Evolutionary conservation across 495 filamentous ascomycete genomes (phyloP).

Genomic region (Parathielavia appendiculata): DNA sequence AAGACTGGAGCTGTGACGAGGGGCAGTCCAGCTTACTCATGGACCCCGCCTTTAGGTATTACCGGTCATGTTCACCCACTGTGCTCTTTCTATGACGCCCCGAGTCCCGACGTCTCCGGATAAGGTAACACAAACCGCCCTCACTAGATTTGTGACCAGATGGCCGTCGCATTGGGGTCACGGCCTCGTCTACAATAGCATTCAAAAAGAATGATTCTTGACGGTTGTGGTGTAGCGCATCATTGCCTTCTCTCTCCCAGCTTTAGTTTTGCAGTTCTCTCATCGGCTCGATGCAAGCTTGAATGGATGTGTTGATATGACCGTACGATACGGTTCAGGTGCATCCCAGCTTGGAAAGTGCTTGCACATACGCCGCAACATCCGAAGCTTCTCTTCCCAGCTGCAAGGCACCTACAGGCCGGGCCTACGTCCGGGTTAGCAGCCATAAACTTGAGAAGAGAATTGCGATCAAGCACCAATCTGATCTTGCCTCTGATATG

Average conservation of each 20-base stretch:
- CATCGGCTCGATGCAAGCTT: too few relatives aligned
- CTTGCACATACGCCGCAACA: not conserved
- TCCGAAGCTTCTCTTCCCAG: not conserved
- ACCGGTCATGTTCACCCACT: constrained; percentile 13
- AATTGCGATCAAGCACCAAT: not conserved
- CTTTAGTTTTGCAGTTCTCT: too few relatives aligned
- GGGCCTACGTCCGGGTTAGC: too few relatives aligned
- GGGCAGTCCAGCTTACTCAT: constrained; percentile 36
- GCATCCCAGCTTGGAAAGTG: too few relatives aligned
- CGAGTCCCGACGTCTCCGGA: constrained; percentile 22
- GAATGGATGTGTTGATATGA: too few relatives aligned
- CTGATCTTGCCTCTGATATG: constrained; percentile 6
- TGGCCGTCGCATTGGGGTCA: not conserved
- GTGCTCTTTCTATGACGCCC: constrained; percentile 1
- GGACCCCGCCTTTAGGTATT: constrained; percentile 28
- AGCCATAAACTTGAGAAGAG: not conserved
- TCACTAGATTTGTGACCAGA: constrained; percentile 3
- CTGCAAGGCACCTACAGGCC: not conserved
- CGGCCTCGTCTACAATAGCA: not conserved
- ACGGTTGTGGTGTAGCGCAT: too few relatives aligned
- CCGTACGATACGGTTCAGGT: too few relatives aligned
- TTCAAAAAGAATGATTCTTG: too few relatives aligned
- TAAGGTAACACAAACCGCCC: constrained; percentile 1
- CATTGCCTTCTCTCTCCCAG: too few relatives aligned
- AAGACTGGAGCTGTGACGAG: constrained; percentile 28